Base-by-base conservation (phyloP, 163 green algal species). In the Chloroidium sp. region DNA sequence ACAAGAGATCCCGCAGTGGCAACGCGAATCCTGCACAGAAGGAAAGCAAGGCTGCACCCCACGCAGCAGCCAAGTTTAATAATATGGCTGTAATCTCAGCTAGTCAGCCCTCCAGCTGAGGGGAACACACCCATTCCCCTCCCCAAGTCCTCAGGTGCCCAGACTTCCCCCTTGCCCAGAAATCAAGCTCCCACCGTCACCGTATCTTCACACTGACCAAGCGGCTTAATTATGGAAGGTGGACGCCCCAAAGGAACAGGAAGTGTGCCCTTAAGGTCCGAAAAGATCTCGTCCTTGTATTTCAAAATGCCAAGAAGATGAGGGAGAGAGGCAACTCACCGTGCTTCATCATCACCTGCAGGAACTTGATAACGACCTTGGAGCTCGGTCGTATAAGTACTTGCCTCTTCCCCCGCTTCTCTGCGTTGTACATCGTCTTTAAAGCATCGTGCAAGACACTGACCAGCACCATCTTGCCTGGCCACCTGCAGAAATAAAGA, bases 341-440 rank as follows among this genome's bases (percentile, higher is more conserved):
- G 87, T 99, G 93, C 91, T 97, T 97, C 93, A 96, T 92, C 97
- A 99, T 99, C 58, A 99, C 92, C 86, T 95, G 92, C 84, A 99
- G 91, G 89, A 99, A 99, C 90, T 99, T 99, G 90, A 99, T 97
- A 75, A 99, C 93, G 84, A 99, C 97, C 91, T 99, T 99, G 86
- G 91, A 97, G 75, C 92, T 93, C 2, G 96, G 96, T 69, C 96
- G 84, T 82, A 99, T 92, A 78, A 99, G 89, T 82, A 99, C 96
- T 88, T 99, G 96, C 75, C 94, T 91, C 93, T 99, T 99, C 79
- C 97, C 97, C 72, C 93, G 90, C 93, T 98, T 98, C 93, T 99
- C 97, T 69, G 97, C 97, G 86, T 99, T 99, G 90, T 95, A 98
- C 93, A 99, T 98, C 72, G 90, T 97, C 90, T 98, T 97, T 77